Conservation (phyloP, 164 flowering plant genomes). For the Macadamia integrifolia region DNA sequence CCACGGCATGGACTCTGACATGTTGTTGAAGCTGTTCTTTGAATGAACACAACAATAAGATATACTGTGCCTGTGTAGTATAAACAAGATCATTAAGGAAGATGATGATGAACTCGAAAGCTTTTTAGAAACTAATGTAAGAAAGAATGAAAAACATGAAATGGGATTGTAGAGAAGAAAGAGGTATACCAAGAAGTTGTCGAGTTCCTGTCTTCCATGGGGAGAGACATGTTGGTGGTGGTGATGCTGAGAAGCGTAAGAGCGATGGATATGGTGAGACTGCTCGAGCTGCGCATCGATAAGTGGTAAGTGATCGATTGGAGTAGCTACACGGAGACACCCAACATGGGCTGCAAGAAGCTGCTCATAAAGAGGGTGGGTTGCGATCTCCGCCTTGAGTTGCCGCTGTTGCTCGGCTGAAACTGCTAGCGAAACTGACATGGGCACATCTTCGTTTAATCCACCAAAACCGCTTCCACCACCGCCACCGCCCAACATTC, state of each 20-base stretch:
- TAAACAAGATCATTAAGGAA: neutral
- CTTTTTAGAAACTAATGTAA: neutral
- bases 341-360: slow-evolving; percentile 77
- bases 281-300: slow-evolving; percentile 82
- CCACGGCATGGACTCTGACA: slow-evolving; percentile 89
- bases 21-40: slow-evolving; percentile 92
- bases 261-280: slow-evolving; percentile 61
- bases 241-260: slow-evolving; percentile 44
- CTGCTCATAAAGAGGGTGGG: slow-evolving; percentile 84
- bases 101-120: too few species aligned
- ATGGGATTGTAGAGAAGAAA: slow-evolving; percentile 1
- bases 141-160: neutral
- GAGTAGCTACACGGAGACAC: slow-evolving; percentile 87
- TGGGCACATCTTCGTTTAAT: slow-evolving; percentile 21
- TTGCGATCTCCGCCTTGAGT: slow-evolving; percentile 82
- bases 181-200: slow-evolving; percentile 62
- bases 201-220: slow-evolving; percentile 77
- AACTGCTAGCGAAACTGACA: slow-evolving; percentile 15
- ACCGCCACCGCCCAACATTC: slow-evolving; percentile 37
- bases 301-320: slow-evolving; percentile 76
- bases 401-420: slow-evolving; percentile 36
- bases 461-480: slow-evolving; percentile 18
- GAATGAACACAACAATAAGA: slow-evolving; percentile 70
- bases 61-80: slow-evolving; percentile 60
- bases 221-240: slow-evolving; percentile 41